Percentiles rank a stretch among this genome's conserved stretches.
Evolutionary conservation across 495 filamentous ascomycete genomes (phyloP).

Genomic region (Parathielavia appendiculata): DNA sequence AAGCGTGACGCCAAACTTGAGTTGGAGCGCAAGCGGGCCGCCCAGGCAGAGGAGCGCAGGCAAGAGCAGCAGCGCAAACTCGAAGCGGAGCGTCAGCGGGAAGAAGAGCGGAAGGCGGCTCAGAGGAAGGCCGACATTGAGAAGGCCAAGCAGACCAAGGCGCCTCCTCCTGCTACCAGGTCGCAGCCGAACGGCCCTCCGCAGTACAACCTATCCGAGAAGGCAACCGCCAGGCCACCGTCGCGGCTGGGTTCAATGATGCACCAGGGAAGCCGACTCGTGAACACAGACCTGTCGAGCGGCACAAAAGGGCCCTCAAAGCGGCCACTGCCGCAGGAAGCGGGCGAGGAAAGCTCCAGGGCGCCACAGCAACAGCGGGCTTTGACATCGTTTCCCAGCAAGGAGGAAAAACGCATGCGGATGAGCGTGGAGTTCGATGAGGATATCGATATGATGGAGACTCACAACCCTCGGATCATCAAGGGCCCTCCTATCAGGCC

Average conservation of each 20-base stretch:
- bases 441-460: constrained; percentile 36
- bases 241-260: constrained; percentile 42
- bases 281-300: constrained; percentile 40
- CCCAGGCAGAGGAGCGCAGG: constrained; percentile 52
- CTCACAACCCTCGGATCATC: constrained; percentile 42
- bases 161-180: constrained; percentile 49
- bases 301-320: constrained; percentile 44
- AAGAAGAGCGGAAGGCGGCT: constrained; percentile 43
- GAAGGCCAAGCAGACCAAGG: constrained; percentile 51
- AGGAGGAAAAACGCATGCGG: constrained; percentile 55
- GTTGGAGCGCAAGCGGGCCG: constrained; percentile 67
- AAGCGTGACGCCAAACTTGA: constrained; percentile 74
- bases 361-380: constrained; percentile 31
- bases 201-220: constrained; percentile 35
- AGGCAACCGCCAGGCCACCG: constrained; percentile 33
- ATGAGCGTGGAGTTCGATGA: constrained; percentile 54
- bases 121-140: constrained; percentile 70
- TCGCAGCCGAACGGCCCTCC: constrained; percentile 46
- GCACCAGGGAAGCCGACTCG: constrained; percentile 43
- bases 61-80: constrained; percentile 47
- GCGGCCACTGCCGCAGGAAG: constrained; percentile 48
- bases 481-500: constrained; percentile 81
- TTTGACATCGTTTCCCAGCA: constrained; percentile 41
- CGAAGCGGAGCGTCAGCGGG: constrained; percentile 48
- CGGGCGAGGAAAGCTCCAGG: constrained; percentile 44